Conservation (phyloP, 2,329 filamentous ascomycete genomes). For the Lasiodiplodia sp. region DNA sequence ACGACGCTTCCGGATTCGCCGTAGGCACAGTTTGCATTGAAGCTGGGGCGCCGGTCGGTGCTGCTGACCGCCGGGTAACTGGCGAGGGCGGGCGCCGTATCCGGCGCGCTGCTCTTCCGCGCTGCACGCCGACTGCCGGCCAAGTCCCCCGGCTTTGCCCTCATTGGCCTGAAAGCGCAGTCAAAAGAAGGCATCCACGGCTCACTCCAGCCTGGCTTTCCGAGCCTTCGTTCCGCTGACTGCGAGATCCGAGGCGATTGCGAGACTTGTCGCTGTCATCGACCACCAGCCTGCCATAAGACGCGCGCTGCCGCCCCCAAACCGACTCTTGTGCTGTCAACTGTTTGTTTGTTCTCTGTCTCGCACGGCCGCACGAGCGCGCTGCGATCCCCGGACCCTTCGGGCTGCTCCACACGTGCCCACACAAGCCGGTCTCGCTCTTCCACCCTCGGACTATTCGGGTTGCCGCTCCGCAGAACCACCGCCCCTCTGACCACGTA, state of each 20-base stretch:
- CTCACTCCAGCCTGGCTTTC: background rate
- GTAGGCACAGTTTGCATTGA: background rate
- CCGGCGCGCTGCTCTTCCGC: slow-evolving; percentile 21
- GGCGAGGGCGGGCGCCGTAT: background rate
- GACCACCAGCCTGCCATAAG: slow-evolving; percentile 15
- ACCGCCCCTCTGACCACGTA: slow-evolving; percentile 29
- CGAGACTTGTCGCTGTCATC: slow-evolving; percentile 13
- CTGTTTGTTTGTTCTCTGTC: background rate
- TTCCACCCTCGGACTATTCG: slow-evolving; percentile 11
- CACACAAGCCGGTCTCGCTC: slow-evolving; percentile 25
- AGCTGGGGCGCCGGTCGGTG: background rate
- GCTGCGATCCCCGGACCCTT: slow-evolving; percentile 20
- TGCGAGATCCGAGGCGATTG: slow-evolving; percentile 18
- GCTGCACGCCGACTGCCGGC: slow-evolving; percentile 12
- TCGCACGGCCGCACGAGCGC: slow-evolving; percentile 19
- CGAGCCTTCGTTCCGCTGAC: slow-evolving; percentile 9
- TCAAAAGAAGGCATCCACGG: background rate
- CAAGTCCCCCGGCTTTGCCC: slow-evolving; percentile 11
- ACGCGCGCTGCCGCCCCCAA: slow-evolving; percentile 9
- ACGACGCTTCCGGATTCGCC: slow-evolving; percentile 12
- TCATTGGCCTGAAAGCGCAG: background rate
- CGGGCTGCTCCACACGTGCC: slow-evolving; percentile 26
- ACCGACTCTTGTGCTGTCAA: slow-evolving; percentile 5
- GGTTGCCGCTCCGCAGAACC: slow-evolving; percentile 19
- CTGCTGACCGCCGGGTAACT: background rate